These are phyloP conservation scores for Hypsizygus ulmarius DNA, from an alignment of 1,284 basidiomycete genomes.

Conservation along the genomic window DNA sequence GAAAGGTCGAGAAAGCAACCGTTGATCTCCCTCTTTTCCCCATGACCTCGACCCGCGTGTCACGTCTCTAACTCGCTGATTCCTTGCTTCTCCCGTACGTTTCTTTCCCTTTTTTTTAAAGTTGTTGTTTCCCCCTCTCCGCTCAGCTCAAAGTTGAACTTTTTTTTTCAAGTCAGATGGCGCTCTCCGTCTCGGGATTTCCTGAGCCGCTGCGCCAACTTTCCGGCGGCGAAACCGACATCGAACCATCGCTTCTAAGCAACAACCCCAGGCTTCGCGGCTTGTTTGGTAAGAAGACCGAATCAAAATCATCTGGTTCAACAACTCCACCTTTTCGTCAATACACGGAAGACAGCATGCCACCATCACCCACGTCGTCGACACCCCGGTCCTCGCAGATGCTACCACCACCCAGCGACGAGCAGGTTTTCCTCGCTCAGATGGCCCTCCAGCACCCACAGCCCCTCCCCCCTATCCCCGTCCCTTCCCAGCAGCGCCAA, in stretches of 20 bases:
- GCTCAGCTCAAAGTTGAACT: too few species aligned
- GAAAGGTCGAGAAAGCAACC: slow-evolving; percentile 15
- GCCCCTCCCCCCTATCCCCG: slow-evolving; percentile 1
- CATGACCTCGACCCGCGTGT: background rate
- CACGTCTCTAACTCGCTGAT: background rate
- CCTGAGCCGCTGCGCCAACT: slow-evolving; percentile 20
- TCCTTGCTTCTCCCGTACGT: background rate
- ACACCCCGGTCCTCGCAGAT: slow-evolving; percentile 1
- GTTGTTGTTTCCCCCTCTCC: background rate
- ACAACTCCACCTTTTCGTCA: slow-evolving; percentile 2
- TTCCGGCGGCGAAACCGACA: slow-evolving; percentile 4
- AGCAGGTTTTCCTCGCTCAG: slow-evolving; percentile 12
- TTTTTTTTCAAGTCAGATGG: slow-evolving; percentile 17
- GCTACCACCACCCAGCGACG: slow-evolving; percentile 5
- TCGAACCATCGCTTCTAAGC: slow-evolving; percentile 8
- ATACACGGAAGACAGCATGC: slow-evolving; percentile 11
- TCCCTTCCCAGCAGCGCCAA: slow-evolving; percentile 4
- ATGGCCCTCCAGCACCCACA: slow-evolving; percentile 17
- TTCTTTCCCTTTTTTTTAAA: background rate
- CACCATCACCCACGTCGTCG: slow-evolving; percentile 1
- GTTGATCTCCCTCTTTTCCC: slow-evolving; percentile 6
- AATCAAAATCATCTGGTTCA: slow-evolving; percentile 3
- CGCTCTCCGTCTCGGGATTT: slow-evolving; percentile 27
- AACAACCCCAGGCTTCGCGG: slow-evolving; percentile 19
- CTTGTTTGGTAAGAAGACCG: slow-evolving; percentile 18